phyloP scores from a whole-genome alignment of 2,329 filamentous ascomycete species.

The Penicillium sp. region DNA sequence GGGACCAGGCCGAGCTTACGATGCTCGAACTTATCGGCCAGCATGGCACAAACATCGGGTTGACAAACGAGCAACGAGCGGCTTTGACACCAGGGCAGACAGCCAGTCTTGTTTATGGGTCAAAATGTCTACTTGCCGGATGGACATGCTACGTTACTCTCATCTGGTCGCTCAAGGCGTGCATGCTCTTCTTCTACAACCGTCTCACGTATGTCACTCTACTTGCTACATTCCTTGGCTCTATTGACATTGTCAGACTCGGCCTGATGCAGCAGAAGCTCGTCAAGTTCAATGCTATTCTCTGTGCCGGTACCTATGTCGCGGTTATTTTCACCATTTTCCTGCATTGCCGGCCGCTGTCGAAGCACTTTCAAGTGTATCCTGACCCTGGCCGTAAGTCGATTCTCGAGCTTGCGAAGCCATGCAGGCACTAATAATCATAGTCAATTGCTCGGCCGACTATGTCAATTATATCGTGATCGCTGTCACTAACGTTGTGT shows the following conservation, averaged over 20 bases:
- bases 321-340: slow-evolving; percentile 42
- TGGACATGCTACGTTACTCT: slow-evolving; percentile 51
- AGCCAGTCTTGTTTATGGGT: slow-evolving; percentile 38
- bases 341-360: slow-evolving; percentile 45
- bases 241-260: slow-evolving; percentile 25
- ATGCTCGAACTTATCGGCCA: slow-evolving; percentile 31
- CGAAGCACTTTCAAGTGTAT: slow-evolving; percentile 48
- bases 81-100: slow-evolving; percentile 38
- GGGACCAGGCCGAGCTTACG: slow-evolving; percentile 22
- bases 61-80: slow-evolving; percentile 38
- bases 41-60: slow-evolving; percentile 45
- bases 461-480: slow-evolving; percentile 46
- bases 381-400: slow-evolving; percentile 46
- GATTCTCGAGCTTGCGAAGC: no score
- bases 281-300: slow-evolving; percentile 41
- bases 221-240: background rate
- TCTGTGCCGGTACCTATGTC: slow-evolving; percentile 38
- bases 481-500: slow-evolving; percentile 45
- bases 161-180: slow-evolving; percentile 51
- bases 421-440: no score
- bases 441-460: slow-evolving; percentile 38
- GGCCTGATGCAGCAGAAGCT: slow-evolving; percentile 45
- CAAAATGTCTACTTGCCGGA: slow-evolving; percentile 39
- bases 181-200: slow-evolving; percentile 51
- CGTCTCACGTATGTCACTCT: slow-evolving; percentile 46